Evolutionary conservation across 306 rosid species (phyloP).

Genomic region (Oemleria cerasiformis): DNA sequence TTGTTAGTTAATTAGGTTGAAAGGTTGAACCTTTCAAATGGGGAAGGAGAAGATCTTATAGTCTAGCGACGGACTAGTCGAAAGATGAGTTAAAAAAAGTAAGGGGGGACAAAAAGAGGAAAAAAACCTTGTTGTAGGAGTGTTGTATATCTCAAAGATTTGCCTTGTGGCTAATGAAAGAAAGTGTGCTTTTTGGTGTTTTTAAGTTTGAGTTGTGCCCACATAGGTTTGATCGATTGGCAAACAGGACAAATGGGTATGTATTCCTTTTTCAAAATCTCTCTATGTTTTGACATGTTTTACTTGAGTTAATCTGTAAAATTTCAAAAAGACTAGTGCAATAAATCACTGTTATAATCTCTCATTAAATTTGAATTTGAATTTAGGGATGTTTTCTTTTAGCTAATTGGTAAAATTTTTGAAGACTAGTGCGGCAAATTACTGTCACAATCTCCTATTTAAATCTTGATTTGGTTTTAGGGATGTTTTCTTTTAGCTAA

Average conservation of each 20-base stretch:
- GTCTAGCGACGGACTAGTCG: conserved; percentile 18
- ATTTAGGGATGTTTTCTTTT: no score
- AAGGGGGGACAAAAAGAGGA: conserved; percentile 9
- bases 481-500: no score
- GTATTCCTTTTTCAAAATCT: conserved; percentile 3
- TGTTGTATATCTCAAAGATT: conserved; percentile 27
- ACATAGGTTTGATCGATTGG: conserved; percentile 38
- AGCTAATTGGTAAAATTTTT: no score
- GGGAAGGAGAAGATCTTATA: conserved; percentile 21
- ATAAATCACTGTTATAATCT: no score
- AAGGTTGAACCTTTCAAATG: conserved; percentile 35
- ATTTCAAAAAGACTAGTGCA: no score
- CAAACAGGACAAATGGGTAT: conserved; percentile 8
- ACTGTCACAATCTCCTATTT: no score
- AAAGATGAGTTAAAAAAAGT: not conserved
- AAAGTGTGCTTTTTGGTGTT: not conserved
- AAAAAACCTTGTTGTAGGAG: conserved; percentile 14
- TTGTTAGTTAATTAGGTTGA: not conserved
- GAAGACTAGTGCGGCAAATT: no score
- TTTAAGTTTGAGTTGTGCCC: not conserved
- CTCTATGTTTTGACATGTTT: not conserved
- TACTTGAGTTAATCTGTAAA: no score
- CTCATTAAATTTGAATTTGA: no score
- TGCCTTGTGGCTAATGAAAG: conserved; percentile 10
- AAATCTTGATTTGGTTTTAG: no score